A percentile compares a stretch with the other conserved stretches of the same genome.
These are phyloP conservation scores for Neurospora sp. DNA, from an alignment of 495 filamentous ascomycete species.

Conservation along the genomic window DNA sequence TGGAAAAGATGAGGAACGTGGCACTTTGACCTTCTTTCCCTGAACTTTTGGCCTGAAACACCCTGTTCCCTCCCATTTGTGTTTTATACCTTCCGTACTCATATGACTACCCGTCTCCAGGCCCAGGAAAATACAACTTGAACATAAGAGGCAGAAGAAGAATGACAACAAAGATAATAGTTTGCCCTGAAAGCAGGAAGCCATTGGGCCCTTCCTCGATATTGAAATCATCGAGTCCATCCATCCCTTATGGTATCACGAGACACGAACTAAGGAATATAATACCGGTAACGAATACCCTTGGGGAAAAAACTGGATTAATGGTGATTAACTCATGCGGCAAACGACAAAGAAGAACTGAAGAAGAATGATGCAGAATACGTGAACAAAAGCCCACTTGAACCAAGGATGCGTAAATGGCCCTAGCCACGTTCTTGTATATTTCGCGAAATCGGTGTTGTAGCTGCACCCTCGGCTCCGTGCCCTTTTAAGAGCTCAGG, in stretches of 20 bases:
- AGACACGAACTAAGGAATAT: neutral
- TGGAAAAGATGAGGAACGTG: neutral
- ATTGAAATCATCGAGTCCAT: neutral
- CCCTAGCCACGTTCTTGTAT: neutral
- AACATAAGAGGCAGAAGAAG: neutral
- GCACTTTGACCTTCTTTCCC: neutral
- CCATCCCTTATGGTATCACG: neutral
- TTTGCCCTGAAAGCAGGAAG: neutral
- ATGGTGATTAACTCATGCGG: neutral
- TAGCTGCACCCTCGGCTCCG: neutral
- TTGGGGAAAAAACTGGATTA: neutral
- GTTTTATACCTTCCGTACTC: neutral
- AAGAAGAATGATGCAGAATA: neutral
- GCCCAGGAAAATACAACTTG: neutral
- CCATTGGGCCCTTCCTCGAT: neutral
- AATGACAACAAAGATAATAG: neutral
- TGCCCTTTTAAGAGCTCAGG: neutral
- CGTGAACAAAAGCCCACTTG: neutral
- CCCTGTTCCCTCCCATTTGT: neutral
- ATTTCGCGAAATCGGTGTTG: neutral
- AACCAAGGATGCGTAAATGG: neutral
- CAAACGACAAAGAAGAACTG: neutral
- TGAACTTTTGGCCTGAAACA: neutral
- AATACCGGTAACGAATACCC: neutral
- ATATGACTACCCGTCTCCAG: neutral